phyloP scores from a whole-genome alignment of 1,284 basidiomycete species.

The Melampsora occidentalis region DNA sequence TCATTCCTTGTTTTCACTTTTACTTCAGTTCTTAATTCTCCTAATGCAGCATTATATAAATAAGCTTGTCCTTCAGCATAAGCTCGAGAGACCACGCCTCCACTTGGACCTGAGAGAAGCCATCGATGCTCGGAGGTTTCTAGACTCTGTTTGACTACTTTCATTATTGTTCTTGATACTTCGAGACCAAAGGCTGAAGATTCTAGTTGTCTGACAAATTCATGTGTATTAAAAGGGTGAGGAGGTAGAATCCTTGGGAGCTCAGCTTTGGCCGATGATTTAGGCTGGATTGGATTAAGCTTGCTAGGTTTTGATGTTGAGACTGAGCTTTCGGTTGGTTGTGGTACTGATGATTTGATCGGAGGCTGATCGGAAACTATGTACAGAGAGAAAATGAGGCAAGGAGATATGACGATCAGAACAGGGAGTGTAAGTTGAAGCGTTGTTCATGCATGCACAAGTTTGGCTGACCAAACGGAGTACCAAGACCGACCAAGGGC shows the following conservation, averaged over 20 bases:
- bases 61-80: conserved; percentile 66
- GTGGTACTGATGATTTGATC: not conserved
- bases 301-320: not conserved
- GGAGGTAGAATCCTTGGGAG: conserved; percentile 17
- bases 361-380: conserved; percentile 6
- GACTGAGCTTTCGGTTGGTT: conserved; percentile 3
- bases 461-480: conserved; percentile 40
- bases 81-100: conserved; percentile 36
- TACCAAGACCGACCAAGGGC: conserved; percentile 41
- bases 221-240: conserved; percentile 42
- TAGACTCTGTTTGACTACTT: conserved; percentile 13
- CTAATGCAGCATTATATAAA: conserved; percentile 86
- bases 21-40: conserved; percentile 83
- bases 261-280: not conserved
- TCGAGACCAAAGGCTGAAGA: conserved; percentile 12
- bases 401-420: not conserved
- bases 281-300: not conserved
- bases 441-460: conserved; percentile 1
- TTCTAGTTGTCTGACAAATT: conserved; percentile 32
- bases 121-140: conserved; percentile 24
- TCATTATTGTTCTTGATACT: conserved; percentile 19
- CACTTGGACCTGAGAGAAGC: conserved; percentile 31
- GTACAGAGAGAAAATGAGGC: not conserved
- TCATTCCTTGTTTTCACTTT: conserved; percentile 81
- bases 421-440: not conserved